Base-by-base conservation (phyloP, 1,139 yeast genomes). In the Saccharomyces hybrid region DNA sequence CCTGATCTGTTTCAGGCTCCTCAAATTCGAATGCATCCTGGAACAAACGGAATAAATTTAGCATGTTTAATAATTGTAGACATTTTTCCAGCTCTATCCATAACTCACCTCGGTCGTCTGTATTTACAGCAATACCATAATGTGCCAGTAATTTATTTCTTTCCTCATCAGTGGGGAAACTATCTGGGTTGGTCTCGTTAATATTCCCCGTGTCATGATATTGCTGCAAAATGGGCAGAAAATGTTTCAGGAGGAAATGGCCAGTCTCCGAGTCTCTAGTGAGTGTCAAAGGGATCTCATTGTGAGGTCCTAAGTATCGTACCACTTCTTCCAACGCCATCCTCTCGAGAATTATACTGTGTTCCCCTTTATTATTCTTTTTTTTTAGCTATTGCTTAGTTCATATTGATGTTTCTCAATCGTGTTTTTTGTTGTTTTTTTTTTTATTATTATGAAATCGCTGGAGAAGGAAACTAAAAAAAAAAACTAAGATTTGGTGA, bases 81-180 rank as follows among this genome's bases (percentile, higher is more conserved):
- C 66, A 64, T 53, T 65, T 65, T 13, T 60, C 63, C 8, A 57
- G 51, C 7, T 67, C 63, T 44, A 65, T 64, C 69, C 68, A 65
- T 56, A 63, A 61, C 32, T 59, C 59, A n/a, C 63, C 65, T 25
- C 56, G 55, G 26, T 55, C 56, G 52, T 65, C 66, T 13, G 65
- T 63, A 28, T 64, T 66, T n/a, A 64, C 65, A 20, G 61, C 53
- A n/a, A 65, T 56, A 13, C 63, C 65, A 51, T 57, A 64, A 51
- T 61, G 63, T 9, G 66, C 56, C 28, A 64, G 55, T 32, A 65
- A 41, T 27, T 49, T 42, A 46, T 58, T 61, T 47, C 57, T 61
- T 49, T 61, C 56, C 38, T 58, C 59, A 6, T 38, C 44, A 25
- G 31, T 52, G 48, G 56, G 50, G 52, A 44, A 53, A 14, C 42